Percentiles rank a stretch among this genome's conserved stretches.
These are phyloP conservation scores for Helichrysum umbraculigerum DNA, from an alignment of 129 eudicot species.

Conservation along the genomic window DNA sequence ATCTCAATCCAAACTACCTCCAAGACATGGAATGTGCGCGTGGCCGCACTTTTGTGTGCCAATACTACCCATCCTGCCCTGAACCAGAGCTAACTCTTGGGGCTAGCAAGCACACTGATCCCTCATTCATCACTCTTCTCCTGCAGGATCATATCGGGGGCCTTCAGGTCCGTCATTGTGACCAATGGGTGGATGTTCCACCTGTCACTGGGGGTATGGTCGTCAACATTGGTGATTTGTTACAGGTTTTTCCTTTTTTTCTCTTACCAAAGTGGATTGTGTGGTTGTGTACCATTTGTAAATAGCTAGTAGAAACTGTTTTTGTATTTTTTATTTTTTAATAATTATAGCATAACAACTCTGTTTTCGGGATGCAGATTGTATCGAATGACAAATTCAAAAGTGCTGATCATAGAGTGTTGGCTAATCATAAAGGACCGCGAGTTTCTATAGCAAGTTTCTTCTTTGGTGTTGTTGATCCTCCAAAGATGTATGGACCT, in stretches of 20 bases:
- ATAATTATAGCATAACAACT: neutral
- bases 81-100: conserved; percentile 64
- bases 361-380: conserved; percentile 19
- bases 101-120: conserved; percentile 47
- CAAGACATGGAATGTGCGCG: conserved; percentile 33
- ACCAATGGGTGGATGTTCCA: conserved; percentile 55
- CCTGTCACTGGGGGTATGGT: conserved; percentile 44
- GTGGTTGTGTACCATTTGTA: neutral
- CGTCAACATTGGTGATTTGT: conserved; percentile 57
- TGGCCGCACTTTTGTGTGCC: conserved; percentile 38
- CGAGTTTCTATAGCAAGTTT: conserved; percentile 42
- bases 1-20: conserved; percentile 42
- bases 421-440: conserved; percentile 43
- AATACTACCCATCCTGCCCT: conserved; percentile 67
- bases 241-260: conserved; percentile 40
- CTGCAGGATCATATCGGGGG: conserved; percentile 56
- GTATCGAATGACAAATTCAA: conserved; percentile 45
- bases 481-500: conserved; percentile 40
- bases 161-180: conserved; percentile 46
- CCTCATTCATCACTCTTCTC: conserved; percentile 55
- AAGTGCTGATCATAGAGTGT: conserved; percentile 46
- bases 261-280: neutral
- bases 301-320: neutral
- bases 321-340: too few relatives aligned
- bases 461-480: conserved; percentile 31